These are phyloP conservation scores for Colletotrichum magnum DNA, from an alignment of 2,329 filamentous ascomycete genomes.

Conservation along the genomic window DNA sequence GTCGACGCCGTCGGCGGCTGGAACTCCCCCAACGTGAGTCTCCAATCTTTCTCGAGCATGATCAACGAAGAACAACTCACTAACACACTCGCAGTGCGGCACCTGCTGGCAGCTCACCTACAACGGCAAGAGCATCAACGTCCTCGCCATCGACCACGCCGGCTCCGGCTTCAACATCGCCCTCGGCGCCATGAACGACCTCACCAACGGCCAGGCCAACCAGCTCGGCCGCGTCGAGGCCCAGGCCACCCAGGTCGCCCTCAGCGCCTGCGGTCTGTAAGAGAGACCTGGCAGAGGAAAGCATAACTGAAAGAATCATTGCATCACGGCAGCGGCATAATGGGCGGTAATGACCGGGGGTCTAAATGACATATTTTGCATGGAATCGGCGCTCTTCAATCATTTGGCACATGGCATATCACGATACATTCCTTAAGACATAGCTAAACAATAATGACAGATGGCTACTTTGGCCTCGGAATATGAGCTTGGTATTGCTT, in stretches of 20 bases:
- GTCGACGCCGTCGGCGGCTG: slow-evolving; percentile 65
- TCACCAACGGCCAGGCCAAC: slow-evolving; percentile 66
- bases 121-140: slow-evolving; percentile 64
- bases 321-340: slow-evolving; percentile 22
- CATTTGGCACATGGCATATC: slow-evolving; percentile 35
- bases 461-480: slow-evolving; percentile 3
- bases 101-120: slow-evolving; percentile 71
- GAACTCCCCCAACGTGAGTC: slow-evolving; percentile 62
- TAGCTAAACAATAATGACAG: slow-evolving; percentile 30
- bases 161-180: slow-evolving; percentile 68
- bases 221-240: slow-evolving; percentile 68
- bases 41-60: background rate
- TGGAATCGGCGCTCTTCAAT: slow-evolving; percentile 36
- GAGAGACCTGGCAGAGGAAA: no score
- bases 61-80: background rate
- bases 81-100: slow-evolving; percentile 62
- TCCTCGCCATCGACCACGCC: slow-evolving; percentile 70
- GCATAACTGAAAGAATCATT: background rate
- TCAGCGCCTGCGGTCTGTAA: slow-evolving; percentile 60
- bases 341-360: background rate
- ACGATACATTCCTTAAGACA: slow-evolving; percentile 39
- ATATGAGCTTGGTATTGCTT: background rate
- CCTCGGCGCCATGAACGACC: slow-evolving; percentile 67
- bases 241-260: slow-evolving; percentile 57
- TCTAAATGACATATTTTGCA: slow-evolving; percentile 18